Base-by-base conservation (phyloP, 345 rosid genomes). In the Camelina sativa region DNA sequence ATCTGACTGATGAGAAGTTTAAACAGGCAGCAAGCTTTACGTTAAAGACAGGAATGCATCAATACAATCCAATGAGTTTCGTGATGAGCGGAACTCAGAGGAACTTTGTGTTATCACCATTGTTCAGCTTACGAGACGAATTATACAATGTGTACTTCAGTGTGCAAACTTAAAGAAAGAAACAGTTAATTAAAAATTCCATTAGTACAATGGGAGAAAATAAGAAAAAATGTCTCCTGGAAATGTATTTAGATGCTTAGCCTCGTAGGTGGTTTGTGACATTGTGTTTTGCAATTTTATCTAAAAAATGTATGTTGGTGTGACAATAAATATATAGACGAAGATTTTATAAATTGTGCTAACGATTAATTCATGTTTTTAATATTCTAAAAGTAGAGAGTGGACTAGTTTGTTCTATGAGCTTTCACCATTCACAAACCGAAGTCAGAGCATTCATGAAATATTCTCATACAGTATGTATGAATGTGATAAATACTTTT, bases 61-160 rank as follows among this genome's bases (percentile, higher is more conserved):
- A 79, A 20, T 95, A 92, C 76, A 84, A 90, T 82, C 92, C 88
- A 2, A 84, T 90, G 76, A 95, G 97, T 83, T 95, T 95, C 16
- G 86, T 85, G 54, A 93, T 92, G 23, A 82, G 74, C 22, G 97
- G 97, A 50, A 72, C 20, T 0, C 71, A 61, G 17, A 83, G 90
- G 78, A 85, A 86, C 77, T 95, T 87, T 79, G 83, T 95, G 72
- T 74, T 95, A 78, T 78, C 73, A 2, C 97, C 99, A 55, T 80
- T 95, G 69, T 60, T 82, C 40, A 92, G 88, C 84, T 82, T 86
- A 20, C 84, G 83, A 67, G 99, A 95, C 79, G 99, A 95, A 79
- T 77, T 84, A 11, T 95, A 91, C 64, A 90, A 87, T 50, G 85
- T 84, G 74, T 90, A 95, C 79, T 95, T 92, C 85, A 70, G 86